These are phyloP conservation scores for Amphicarpaea edgeworthii DNA, from an alignment of 306 rosid genomes.

Conservation along the genomic window DNA sequence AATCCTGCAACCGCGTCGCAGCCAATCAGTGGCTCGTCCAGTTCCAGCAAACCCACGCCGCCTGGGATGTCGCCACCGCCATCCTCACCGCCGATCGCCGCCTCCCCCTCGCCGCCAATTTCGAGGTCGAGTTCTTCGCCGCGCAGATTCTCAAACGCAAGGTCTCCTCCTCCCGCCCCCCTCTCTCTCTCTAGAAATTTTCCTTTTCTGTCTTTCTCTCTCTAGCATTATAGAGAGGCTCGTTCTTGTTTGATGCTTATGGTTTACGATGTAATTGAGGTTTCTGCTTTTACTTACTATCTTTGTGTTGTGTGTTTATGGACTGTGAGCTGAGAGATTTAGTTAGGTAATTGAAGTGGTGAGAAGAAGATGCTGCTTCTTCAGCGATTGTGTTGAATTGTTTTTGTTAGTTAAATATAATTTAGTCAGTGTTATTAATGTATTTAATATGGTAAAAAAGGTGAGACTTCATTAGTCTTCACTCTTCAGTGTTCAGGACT, in stretches of 20 bases:
- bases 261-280: not conserved
- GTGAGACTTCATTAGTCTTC: not conserved
- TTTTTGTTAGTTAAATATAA: not conserved
- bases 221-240: not conserved
- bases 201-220: not conserved
- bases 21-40: slow-evolving; percentile 99
- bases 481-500: not conserved
- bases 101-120: slow-evolving; percentile 59
- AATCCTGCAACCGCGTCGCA: slow-evolving; percentile 97
- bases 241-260: not conserved
- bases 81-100: slow-evolving; percentile 76
- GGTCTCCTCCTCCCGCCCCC: slow-evolving; percentile 46
- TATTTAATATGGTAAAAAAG: too few relatives aligned
- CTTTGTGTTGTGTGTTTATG: not conserved
- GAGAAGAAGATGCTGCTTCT: not conserved
- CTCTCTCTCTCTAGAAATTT: not conserved
- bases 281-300: slow-evolving; percentile 4
- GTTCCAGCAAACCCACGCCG: slow-evolving; percentile 93
- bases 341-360: not conserved
- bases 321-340: not conserved
- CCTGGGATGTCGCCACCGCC: slow-evolving; percentile 96
- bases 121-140: slow-evolving; percentile 94
- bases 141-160: slow-evolving; percentile 98
- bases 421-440: not conserved
- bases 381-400: not conserved